Conservation (phyloP, 768 basidiomycete species). For the Paxillus involutus region DNA sequence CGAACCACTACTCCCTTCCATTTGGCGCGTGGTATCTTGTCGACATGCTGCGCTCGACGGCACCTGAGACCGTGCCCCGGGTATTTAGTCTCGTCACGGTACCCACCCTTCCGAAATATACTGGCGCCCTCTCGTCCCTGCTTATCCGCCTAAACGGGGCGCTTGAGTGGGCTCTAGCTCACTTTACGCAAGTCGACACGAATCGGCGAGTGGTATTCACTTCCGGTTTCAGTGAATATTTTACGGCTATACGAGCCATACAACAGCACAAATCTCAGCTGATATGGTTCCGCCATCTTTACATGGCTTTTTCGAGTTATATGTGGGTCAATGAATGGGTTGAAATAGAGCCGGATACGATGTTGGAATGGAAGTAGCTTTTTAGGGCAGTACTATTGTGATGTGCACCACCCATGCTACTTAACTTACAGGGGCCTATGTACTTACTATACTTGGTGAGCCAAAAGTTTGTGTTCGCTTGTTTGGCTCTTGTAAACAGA, state of each 20-base stretch:
- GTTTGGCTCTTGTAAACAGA: constrained; percentile 25
- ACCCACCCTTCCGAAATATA: constrained; percentile 60
- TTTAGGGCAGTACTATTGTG: neutral
- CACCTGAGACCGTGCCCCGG: constrained; percentile 34
- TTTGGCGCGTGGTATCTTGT: constrained; percentile 51
- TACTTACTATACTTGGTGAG: no score
- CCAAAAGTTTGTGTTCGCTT: constrained; percentile 19
- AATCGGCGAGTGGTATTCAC: constrained; percentile 42
- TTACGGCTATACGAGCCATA: constrained; percentile 66
- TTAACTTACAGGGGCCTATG: no score
- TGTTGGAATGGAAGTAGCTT: neutral
- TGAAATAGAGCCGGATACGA: constrained; percentile 35
- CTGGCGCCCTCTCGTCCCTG: constrained; percentile 50
- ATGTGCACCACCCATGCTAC: no score
- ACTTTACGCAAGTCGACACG: neutral
- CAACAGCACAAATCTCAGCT: constrained; percentile 70
- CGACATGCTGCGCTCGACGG: constrained; percentile 25
- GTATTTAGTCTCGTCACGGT: constrained; percentile 65
- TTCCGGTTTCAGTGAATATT: constrained; percentile 56
- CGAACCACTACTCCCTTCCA: constrained; percentile 79
- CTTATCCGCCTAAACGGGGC: constrained; percentile 42
- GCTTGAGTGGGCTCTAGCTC: constrained; percentile 5
- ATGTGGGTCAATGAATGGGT: constrained; percentile 93
- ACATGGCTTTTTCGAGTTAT: constrained; percentile 77
- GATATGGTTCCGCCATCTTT: constrained; percentile 88